These are phyloP conservation scores for Auriscalpium vulgare DNA, from an alignment of 768 basidiomycete genomes.

Conservation along the genomic window DNA sequence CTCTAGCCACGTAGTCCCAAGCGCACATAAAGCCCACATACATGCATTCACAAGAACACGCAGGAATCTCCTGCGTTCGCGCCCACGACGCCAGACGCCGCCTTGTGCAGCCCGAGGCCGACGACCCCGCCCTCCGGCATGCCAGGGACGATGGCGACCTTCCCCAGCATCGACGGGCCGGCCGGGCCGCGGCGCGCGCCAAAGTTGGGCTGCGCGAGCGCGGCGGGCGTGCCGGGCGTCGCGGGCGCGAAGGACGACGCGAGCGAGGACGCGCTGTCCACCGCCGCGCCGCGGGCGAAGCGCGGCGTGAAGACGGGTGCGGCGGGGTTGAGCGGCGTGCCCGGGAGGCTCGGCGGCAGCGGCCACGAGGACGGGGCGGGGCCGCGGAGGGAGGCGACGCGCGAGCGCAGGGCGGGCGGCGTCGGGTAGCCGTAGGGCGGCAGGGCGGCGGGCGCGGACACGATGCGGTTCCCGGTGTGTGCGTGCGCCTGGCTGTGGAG, in stretches of 20 bases:
- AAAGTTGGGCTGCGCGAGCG: background rate
- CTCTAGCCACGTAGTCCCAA: background rate
- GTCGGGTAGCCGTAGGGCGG: background rate
- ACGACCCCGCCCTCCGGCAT: background rate
- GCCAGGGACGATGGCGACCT: background rate
- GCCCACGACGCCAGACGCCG: background rate
- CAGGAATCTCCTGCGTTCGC: slow-evolving; percentile 1
- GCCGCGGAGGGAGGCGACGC: background rate
- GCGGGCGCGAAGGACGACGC: background rate
- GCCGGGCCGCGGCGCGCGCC: background rate
- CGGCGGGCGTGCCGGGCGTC: background rate
- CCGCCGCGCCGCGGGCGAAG: background rate
- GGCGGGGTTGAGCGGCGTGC: slow-evolving; percentile 1
- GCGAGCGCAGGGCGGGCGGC: background rate
- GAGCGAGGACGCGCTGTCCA: background rate
- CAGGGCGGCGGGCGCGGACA: background rate
- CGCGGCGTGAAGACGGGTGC: slow-evolving; percentile 4
- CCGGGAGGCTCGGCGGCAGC: background rate
- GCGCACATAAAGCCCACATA: background rate
- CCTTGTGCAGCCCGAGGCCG: too few relatives aligned
- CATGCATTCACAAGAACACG: slow-evolving; percentile 1
- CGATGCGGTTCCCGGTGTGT: background rate
- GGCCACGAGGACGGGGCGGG: background rate
- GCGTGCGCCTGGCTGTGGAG: background rate
- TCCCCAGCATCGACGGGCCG: background rate